Evolutionary conservation across 2,329 filamentous ascomycete genomes (phyloP).

Genomic region (Mollisiaceae sp.): DNA sequence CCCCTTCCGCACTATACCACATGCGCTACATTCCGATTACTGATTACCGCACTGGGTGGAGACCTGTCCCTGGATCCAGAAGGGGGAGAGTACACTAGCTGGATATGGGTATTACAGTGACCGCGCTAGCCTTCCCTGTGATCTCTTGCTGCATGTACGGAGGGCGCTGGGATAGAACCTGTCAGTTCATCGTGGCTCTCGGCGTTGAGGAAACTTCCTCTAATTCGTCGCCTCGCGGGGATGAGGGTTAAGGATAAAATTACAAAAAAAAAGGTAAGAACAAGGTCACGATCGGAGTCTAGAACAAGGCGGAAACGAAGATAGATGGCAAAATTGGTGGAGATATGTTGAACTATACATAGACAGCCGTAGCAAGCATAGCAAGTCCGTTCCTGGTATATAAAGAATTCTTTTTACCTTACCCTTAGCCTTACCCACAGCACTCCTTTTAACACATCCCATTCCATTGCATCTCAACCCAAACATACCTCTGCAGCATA

Average conservation of each 20-base stretch:
- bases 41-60: too few relatives aligned
- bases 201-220: too few relatives aligned
- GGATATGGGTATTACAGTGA: not conserved
- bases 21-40: too few relatives aligned
- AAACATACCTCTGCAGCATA: not conserved
- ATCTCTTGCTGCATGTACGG: not conserved
- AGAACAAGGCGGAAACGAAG: not conserved
- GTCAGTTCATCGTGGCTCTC: too few relatives aligned
- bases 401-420: not conserved
- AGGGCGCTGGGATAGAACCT: too few relatives aligned
- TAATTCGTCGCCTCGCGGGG: too few relatives aligned
- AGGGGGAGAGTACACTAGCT: not conserved
- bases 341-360: constrained; percentile 1
- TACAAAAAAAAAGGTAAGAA: too few relatives aligned
- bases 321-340: not conserved
- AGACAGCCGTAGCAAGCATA: not conserved
- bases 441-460: not conserved
- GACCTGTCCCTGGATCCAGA: too few relatives aligned
- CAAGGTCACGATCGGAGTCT: not conserved
- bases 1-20: too few relatives aligned
- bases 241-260: too few relatives aligned
- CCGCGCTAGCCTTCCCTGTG: not conserved
- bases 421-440: not conserved
- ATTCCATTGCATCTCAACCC: not conserved
- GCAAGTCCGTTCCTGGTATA: not conserved